phyloP scores from a whole-genome alignment of 345 rosid species.

The Eucalyptus cloeziana region DNA sequence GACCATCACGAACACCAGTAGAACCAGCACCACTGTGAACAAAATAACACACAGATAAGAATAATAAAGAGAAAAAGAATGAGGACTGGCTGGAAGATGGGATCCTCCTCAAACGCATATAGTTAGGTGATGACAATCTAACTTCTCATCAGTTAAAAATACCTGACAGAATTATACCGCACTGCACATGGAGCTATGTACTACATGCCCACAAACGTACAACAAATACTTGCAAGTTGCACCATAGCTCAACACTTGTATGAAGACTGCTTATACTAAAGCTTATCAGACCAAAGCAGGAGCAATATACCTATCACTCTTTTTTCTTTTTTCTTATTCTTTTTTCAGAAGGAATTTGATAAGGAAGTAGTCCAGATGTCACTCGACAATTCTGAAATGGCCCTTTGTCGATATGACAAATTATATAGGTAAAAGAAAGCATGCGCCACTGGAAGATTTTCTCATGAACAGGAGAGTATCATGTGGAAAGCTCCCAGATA shows the following conservation, averaged over 20 bases:
- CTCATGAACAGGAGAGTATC: neutral
- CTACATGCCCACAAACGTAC: neutral
- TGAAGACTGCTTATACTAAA: neutral
- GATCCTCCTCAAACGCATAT: neutral
- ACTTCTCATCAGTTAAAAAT: neutral
- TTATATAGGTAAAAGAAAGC: neutral
- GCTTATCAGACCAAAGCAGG: neutral
- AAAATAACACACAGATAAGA: neutral
- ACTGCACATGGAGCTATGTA: neutral
- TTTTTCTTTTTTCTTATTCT: neutral
- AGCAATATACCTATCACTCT: neutral
- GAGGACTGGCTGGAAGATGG: neutral
- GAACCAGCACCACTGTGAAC: neutral
- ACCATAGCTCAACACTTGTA: neutral
- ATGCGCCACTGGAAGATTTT: neutral
- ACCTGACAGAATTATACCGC: neutral
- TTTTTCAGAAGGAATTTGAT: neutral
- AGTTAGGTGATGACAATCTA: neutral
- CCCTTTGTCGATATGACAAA: neutral
- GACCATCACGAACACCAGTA: neutral
- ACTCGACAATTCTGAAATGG: neutral
- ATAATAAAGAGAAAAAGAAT: neutral
- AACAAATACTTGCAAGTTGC: neutral
- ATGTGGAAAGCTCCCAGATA: neutral
- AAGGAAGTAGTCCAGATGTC: neutral